A percentile compares a stretch with the other conserved stretches of the same genome.
phyloP scores from a whole-genome alignment of 768 basidiomycete species.

The Lentinus tigrinus region DNA sequence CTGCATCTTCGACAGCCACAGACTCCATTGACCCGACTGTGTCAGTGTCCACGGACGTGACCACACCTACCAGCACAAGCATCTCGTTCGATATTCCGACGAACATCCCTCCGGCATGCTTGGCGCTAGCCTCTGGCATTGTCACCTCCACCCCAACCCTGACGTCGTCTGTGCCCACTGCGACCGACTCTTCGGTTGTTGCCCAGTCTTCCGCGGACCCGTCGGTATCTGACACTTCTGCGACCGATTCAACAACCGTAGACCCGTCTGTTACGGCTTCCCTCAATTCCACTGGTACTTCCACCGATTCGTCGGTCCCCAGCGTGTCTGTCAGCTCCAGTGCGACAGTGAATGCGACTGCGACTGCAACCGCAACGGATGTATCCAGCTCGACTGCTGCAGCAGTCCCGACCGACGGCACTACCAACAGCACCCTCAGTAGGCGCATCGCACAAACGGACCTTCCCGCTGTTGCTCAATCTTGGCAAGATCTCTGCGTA shows the following conservation, averaged over 20 bases:
- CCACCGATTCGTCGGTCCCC: not conserved
- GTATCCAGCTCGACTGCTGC: not conserved
- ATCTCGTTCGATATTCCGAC: constrained; percentile 6
- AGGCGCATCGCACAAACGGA: constrained; percentile 33
- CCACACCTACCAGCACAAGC: not conserved
- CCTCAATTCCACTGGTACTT: no score
- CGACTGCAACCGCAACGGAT: not conserved
- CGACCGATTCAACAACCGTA: not conserved
- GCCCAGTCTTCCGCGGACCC: not conserved
- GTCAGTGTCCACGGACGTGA: not conserved
- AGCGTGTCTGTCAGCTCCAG: not conserved
- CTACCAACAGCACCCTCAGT: not conserved
- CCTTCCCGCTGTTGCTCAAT: constrained; percentile 37
- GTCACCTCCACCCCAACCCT: not conserved
- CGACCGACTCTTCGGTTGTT: not conserved
- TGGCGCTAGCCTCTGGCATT: constrained; percentile 5
- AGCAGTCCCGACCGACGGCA: not conserved
- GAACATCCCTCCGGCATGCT: constrained; percentile 11
- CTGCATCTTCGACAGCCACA: not conserved
- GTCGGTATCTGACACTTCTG: not conserved
- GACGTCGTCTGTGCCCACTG: not conserved
- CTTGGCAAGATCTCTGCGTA: constrained; percentile 46
- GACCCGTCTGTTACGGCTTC: no score
- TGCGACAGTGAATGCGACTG: not conserved
- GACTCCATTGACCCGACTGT: not conserved